phyloP scores from a whole-genome alignment of 2,329 filamentous ascomycete genomes.

The Xylariaceae sp. region DNA sequence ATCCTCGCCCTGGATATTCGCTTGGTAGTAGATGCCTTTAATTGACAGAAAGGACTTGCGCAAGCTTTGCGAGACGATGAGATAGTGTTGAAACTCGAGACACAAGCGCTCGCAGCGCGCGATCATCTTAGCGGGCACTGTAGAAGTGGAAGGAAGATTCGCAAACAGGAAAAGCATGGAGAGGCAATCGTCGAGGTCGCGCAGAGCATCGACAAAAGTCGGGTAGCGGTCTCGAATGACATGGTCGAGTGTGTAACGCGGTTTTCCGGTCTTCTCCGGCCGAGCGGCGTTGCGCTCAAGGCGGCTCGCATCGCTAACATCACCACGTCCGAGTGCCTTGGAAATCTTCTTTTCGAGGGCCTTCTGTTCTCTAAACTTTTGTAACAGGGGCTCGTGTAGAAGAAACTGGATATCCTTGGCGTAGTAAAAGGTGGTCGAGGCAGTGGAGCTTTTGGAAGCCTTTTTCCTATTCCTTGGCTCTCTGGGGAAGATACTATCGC shows the following conservation, averaged over 20 bases:
- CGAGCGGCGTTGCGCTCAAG: constrained; percentile 82
- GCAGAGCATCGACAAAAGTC: constrained; percentile 88
- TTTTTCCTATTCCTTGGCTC: constrained; percentile 97
- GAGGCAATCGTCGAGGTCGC: constrained; percentile 93
- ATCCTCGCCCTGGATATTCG: constrained; percentile 93
- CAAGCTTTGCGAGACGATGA: constrained; percentile 86
- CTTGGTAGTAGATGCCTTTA: constrained; percentile 99
- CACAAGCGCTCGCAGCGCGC: constrained; percentile 88
- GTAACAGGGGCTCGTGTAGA: constrained; percentile 88
- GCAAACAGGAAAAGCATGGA: constrained; percentile 98
- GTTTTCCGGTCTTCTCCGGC: constrained; percentile 85
- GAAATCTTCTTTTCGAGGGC: constrained; percentile 96
- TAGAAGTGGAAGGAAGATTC: constrained; percentile 83
- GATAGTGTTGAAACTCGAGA: constrained; percentile 95
- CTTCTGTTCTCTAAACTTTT: constrained; percentile 97
- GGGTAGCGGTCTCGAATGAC: constrained; percentile 98
- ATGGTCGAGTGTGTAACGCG: constrained; percentile 88
- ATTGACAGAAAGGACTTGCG: constrained; percentile 97
- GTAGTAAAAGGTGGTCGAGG: constrained; percentile 87
- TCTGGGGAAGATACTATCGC: constrained; percentile 76
- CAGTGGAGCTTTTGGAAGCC: constrained; percentile 83
- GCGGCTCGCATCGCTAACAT: constrained; percentile 81
- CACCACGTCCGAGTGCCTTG: constrained; percentile 82
- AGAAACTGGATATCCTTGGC: constrained; percentile 98
- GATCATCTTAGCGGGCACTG: constrained; percentile 92